These are phyloP conservation scores for Castanea sativa DNA, from an alignment of 306 rosid genomes.

Conservation along the genomic window DNA sequence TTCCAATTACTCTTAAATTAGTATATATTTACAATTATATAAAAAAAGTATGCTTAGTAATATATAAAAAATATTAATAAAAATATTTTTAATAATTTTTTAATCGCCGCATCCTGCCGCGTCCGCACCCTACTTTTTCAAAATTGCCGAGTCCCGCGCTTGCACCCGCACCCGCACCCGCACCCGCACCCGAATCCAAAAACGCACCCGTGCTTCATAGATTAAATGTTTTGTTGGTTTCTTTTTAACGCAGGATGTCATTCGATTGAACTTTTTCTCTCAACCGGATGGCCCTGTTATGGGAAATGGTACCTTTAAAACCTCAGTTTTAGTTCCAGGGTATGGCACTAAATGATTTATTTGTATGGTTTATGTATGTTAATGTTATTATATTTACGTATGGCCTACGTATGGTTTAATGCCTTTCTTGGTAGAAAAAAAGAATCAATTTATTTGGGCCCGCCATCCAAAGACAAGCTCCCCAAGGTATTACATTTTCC, in stretches of 20 bases:
- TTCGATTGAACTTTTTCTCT: conserved; percentile 77
- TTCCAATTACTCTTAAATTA: too few species aligned
- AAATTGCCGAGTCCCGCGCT: too few species aligned
- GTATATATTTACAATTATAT: too few species aligned
- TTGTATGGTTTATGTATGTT: conserved; percentile 11
- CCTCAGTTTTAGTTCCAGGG: conserved; percentile 85
- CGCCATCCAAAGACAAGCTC: conserved; percentile 84
- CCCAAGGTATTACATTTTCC: conserved; percentile 62
- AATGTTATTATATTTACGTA: conserved; percentile 21
- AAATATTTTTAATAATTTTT: too few species aligned
- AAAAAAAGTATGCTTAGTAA: too few species aligned
- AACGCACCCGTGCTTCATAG: too few species aligned
- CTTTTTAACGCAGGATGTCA: conserved; percentile 52
- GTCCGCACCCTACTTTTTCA: too few species aligned
- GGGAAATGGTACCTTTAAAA: conserved; percentile 76
- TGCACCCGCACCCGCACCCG: too few species aligned
- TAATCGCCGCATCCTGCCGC: too few species aligned
- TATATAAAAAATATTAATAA: too few species aligned
- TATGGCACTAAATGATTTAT: conserved; percentile 38
- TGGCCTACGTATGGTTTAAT: conserved; percentile 16
- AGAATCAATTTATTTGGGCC: conserved; percentile 86
- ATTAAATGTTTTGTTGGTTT: neutral
- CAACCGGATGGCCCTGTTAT: conserved; percentile 90
- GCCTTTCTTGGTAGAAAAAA: conserved; percentile 48
- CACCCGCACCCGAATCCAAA: too few species aligned